These are phyloP conservation scores for Cryphonectria parasitica DNA, from an alignment of 2,329 filamentous ascomycete species.

Conservation along the genomic window DNA sequence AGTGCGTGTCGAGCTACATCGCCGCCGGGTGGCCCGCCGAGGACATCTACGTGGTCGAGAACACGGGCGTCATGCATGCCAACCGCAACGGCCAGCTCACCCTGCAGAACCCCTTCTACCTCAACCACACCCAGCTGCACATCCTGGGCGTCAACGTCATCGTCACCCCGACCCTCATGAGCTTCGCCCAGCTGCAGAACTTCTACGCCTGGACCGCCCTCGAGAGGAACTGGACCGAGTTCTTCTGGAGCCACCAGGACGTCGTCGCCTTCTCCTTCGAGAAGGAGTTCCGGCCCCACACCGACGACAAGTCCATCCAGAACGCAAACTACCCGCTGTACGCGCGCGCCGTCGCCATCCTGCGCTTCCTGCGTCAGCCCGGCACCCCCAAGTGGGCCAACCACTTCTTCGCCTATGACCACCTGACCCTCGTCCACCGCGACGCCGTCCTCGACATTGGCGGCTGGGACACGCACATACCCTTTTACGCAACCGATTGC, in stretches of 20 bases:
- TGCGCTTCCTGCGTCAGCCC: slow-evolving; percentile 40
- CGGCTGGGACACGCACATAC: slow-evolving; percentile 55
- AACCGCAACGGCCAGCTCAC: slow-evolving; percentile 50
- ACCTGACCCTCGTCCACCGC: slow-evolving; percentile 54
- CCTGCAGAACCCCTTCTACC: slow-evolving; percentile 57
- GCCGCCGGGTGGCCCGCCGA: slow-evolving; percentile 57
- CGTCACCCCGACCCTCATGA: slow-evolving; percentile 53
- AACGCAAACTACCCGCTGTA: slow-evolving; percentile 47
- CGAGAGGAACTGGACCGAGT: slow-evolving; percentile 50
- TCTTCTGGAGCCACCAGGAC: slow-evolving; percentile 60
- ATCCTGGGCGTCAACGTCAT: slow-evolving; percentile 55
- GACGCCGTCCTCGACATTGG: slow-evolving; percentile 48
- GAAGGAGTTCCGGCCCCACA: slow-evolving; percentile 37
- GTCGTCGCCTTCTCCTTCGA: slow-evolving; percentile 51
- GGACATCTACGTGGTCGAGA: slow-evolving; percentile 59
- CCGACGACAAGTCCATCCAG: slow-evolving; percentile 42
- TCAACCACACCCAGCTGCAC: slow-evolving; percentile 53
- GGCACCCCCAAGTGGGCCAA: slow-evolving; percentile 49
- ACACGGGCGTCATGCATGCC: slow-evolving; percentile 55
- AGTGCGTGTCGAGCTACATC: slow-evolving; percentile 57
- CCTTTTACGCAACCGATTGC: slow-evolving; percentile 55
- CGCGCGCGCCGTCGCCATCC: slow-evolving; percentile 41
- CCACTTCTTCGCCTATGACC: slow-evolving; percentile 55
- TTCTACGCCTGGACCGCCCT: slow-evolving; percentile 52
- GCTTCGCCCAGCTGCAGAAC: slow-evolving; percentile 59